These are phyloP conservation scores for Hanseniaspora valbyensis DNA, from an alignment of 805 yeast genomes.

Conservation along the genomic window DNA sequence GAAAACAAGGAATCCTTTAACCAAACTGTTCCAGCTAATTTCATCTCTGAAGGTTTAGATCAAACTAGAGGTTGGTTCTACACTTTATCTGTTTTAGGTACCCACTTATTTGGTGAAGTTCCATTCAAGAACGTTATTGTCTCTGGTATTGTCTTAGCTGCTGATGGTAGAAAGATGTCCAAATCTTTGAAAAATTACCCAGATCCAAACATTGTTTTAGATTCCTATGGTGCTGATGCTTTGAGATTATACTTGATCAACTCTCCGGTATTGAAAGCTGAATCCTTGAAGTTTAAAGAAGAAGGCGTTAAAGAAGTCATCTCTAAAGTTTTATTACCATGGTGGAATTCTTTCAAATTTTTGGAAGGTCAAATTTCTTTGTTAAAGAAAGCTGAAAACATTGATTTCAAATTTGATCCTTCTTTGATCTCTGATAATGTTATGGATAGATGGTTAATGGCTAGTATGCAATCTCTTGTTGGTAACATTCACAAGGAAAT, in stretches of 20 bases:
- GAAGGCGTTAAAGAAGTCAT: conserved; percentile 98
- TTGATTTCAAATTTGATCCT: conserved; percentile 65
- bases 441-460: conserved; percentile 95
- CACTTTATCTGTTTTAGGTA: conserved; percentile 89
- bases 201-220: conserved; percentile 73
- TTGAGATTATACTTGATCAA: conserved; percentile 89
- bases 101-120: conserved; percentile 81
- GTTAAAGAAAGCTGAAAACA: conserved; percentile 60
- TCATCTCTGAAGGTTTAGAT: conserved; percentile 96
- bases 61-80: conserved; percentile 99
- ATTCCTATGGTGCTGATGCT: conserved; percentile 95
- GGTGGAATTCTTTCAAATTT: conserved; percentile 97
- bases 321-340: conserved; percentile 87
- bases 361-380: conserved; percentile 87
- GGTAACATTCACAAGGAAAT: conserved; percentile 80
- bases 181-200: conserved; percentile 97
- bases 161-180: conserved; percentile 99
- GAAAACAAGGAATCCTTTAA: conserved; percentile 64
- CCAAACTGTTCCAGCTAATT: conserved; percentile 86
- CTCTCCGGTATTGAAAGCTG: conserved; percentile 95
- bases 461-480: conserved; percentile 88
- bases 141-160: conserved; percentile 89
- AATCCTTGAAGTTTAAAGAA: conserved; percentile 91
- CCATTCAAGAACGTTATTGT: conserved; percentile 95
- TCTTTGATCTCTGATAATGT: conserved; percentile 61